Conservation (phyloP, 805 yeast genomes). For the Saturnispora hagleri region DNA sequence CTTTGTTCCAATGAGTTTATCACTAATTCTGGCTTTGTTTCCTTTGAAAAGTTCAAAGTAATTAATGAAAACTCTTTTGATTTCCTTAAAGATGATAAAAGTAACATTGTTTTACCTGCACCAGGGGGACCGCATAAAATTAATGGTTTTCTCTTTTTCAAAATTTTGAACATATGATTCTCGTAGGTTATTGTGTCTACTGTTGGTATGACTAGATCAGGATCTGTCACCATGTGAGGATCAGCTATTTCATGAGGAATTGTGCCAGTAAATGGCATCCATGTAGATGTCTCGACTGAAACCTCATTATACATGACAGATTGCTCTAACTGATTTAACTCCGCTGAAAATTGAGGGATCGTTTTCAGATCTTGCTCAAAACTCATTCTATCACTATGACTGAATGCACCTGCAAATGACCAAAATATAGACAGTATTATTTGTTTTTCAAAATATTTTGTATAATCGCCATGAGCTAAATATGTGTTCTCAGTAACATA, state of each 20-base stretch:
- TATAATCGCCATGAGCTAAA: slow-evolving; percentile 22
- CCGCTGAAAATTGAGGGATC: slow-evolving; percentile 15
- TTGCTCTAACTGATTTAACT: slow-evolving; percentile 3
- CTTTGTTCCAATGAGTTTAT: slow-evolving; percentile 61
- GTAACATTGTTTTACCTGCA: slow-evolving; percentile 91
- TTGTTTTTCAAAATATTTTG: slow-evolving; percentile 27
- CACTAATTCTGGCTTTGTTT: slow-evolving; percentile 54
- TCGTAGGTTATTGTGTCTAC: slow-evolving; percentile 68
- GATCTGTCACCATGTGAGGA: slow-evolving; percentile 46
- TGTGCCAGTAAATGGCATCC: slow-evolving; percentile 33
- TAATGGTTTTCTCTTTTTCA: slow-evolving; percentile 49
- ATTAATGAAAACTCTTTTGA: slow-evolving; percentile 50
- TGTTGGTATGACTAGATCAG: slow-evolving; percentile 69
- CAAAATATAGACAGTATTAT: slow-evolving; percentile 39
- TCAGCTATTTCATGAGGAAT: slow-evolving; percentile 42
- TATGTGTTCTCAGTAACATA: slow-evolving; percentile 18
- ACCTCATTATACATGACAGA: slow-evolving; percentile 36
- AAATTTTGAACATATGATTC: slow-evolving; percentile 42
- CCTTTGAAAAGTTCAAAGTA: slow-evolving; percentile 76
- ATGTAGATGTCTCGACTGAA: slow-evolving; percentile 35
- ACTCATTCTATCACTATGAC: slow-evolving; percentile 28
- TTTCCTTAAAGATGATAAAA: slow-evolving; percentile 56
- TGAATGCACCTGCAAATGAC: slow-evolving; percentile 58
- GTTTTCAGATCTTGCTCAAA: slow-evolving; percentile 28
- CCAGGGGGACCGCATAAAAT: slow-evolving; percentile 95